Evolutionary conservation across 2,329 filamentous ascomycete genomes (phyloP).

Genomic region (Aureobasidium lini): DNA sequence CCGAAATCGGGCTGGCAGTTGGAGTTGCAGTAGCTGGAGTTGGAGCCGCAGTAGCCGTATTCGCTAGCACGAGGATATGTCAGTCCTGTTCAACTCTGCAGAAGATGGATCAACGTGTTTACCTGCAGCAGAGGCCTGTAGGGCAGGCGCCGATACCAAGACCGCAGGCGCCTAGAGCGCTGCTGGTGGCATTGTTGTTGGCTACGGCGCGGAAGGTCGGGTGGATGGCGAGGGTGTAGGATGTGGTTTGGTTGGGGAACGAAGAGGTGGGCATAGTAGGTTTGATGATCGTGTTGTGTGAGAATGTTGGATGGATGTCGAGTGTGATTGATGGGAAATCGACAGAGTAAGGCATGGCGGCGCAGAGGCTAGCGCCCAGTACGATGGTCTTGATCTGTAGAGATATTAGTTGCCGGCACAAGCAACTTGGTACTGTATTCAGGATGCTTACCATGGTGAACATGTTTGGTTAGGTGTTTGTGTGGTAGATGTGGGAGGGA

Average conservation of each 20-base stretch:
- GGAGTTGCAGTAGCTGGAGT: background rate
- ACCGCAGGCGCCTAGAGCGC: background rate
- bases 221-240: background rate
- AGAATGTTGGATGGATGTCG: background rate
- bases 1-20: background rate
- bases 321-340: background rate
- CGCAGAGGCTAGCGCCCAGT: background rate
- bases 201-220: background rate
- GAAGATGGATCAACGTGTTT: background rate
- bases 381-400: background rate
- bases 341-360: background rate
- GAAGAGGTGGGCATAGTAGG: background rate
- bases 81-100: background rate
- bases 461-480: background rate
- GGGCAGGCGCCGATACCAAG: background rate
- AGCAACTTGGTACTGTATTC: no score
- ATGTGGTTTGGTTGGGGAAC: background rate
- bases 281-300: background rate
- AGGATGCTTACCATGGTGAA: background rate
- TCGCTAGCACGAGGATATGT: background rate
- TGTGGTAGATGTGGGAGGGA: background rate
- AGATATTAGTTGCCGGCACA: background rate
- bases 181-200: background rate
- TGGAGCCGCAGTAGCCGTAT: background rate
- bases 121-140: background rate